Base-by-base conservation (phyloP, 1,284 basidiomycete genomes). In the Trichosporon ovoides region DNA sequence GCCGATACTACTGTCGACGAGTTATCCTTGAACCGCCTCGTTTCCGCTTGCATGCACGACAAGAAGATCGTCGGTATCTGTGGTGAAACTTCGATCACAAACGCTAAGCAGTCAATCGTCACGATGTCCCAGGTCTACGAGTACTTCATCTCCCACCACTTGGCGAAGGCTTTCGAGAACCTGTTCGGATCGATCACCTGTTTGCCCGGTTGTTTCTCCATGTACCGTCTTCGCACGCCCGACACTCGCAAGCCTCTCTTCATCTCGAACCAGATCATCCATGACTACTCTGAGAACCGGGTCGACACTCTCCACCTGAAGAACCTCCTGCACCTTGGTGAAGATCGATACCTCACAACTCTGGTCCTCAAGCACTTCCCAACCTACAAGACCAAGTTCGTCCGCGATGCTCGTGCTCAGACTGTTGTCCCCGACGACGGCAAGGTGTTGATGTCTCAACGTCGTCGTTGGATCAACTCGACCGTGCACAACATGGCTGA, bases 111-210 rank as follows among this genome's bases (percentile, higher is more conserved):
- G 73, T 94, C 91, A 3, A 83, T 95, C 73, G 89, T 95, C 63
- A 98, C 95, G 11, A 98, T 98, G 95, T 94, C 96, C 84, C 66
- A 87, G 84, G 91, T 95, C 18, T 96, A 96, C 80, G 92, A 95
- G 72, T 95, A 95, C 82, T 97, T 90, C 80, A 90, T 97, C 68
- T 97, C 90, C 1, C 93, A 96, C 78, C 89, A 98, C 79, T 85
- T 98, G 80, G 89, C 95, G 52, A 99, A 98, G 77, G 93, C 96
- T 0, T 99, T 98, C 78, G 95, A 98, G 78, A 87, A 84, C 68
- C 82, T 98, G 7, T 98, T 99, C 72, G 94, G 94, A 53, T 95
- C 92, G n/a, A 93, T 99, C 61, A 98, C 94, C 52, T 99, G 96
- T 86, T 82, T 98, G 68, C 94, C 95, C 28, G 93, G 89, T 81